A percentile compares a stretch with the other conserved stretches of the same genome.
Evolutionary conservation across 2,329 filamentous ascomycete genomes (phyloP).

Genomic region (Fusarium chaquense): DNA sequence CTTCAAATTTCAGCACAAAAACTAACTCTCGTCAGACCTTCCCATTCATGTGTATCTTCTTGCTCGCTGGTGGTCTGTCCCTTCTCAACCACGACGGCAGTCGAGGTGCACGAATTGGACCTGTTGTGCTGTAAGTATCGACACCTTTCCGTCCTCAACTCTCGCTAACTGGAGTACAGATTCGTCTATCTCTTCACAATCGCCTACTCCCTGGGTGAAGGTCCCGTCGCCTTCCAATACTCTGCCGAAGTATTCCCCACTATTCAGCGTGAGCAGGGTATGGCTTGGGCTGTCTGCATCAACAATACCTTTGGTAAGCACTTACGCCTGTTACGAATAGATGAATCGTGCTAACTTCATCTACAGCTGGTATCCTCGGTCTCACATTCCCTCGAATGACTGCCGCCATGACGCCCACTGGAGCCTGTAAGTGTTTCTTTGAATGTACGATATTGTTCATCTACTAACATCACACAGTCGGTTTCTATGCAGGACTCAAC

Average conservation of each 20-base stretch:
- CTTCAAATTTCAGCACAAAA: fast-evolving
- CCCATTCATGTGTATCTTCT: constrained; percentile 51
- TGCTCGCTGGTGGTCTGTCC: constrained; percentile 51
- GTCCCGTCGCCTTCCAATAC: constrained; percentile 55
- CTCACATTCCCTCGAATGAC: constrained; percentile 52
- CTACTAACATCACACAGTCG: constrained; percentile 45
- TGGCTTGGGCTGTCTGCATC: constrained; percentile 55
- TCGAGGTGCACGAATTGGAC: constrained; percentile 45
- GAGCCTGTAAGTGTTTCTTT: constrained; percentile 44
- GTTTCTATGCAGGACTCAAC: constrained; percentile 63
- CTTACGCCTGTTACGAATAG: fast-evolving
- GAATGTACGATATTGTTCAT: fast-evolving
- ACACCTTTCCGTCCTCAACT: fast-evolving
- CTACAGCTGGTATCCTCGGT: constrained; percentile 44
- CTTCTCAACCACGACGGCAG: constrained; percentile 45
- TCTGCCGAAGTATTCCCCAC: constrained; percentile 55
- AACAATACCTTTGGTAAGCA: constrained; percentile 50
- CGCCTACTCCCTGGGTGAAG: constrained; percentile 53
- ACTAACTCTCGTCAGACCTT: constrained; percentile 46
- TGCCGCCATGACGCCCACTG: constrained; percentile 50
- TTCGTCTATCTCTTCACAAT: constrained; percentile 55
- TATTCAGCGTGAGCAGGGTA: constrained; percentile 55
- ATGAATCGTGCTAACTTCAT: not conserved
- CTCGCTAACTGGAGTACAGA: constrained; percentile 10
- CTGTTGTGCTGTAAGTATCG: constrained; percentile 44